Conservation (phyloP, 257 asterid species). For the Echites panduratus region DNA sequence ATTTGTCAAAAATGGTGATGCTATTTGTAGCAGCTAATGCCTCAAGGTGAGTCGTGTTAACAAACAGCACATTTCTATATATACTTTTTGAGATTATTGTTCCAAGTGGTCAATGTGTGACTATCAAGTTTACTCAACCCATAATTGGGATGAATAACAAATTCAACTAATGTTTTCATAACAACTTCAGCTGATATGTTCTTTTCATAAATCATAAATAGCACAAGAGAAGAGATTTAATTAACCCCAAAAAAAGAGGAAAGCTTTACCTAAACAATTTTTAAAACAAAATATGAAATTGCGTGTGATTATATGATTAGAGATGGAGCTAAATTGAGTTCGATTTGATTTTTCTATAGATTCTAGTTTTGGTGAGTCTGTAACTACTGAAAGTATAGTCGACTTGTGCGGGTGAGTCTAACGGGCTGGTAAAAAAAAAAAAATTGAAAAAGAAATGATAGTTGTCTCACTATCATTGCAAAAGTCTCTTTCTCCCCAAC, state of each 20-base stretch:
- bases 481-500: constrained; percentile 14
- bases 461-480: constrained; percentile 12
- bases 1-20: neutral
- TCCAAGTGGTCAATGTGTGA: neutral
- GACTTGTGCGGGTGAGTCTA: no score
- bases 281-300: neutral
- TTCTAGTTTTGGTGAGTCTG: no score
- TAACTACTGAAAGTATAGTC: no score
- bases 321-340: no score
- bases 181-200: constrained; percentile 26
- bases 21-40: neutral
- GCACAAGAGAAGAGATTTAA: constrained; percentile 4
- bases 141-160: constrained; percentile 4
- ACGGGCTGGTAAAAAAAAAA: no score
- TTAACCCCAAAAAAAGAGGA: constrained; percentile 13
- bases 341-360: no score
- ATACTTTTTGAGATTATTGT: no score
- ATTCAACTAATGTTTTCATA: constrained; percentile 13
- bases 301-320: no score
- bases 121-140: neutral
- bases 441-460: no score
- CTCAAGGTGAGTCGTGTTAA: neutral
- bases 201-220: constrained; percentile 20
- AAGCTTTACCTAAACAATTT: constrained; percentile 28
- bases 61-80: neutral